Percentiles rank a stretch among this genome's conserved stretches.
Conservation (phyloP, 2,329 filamentous ascomycete species). For the Annulohypoxylon truncatum region DNA sequence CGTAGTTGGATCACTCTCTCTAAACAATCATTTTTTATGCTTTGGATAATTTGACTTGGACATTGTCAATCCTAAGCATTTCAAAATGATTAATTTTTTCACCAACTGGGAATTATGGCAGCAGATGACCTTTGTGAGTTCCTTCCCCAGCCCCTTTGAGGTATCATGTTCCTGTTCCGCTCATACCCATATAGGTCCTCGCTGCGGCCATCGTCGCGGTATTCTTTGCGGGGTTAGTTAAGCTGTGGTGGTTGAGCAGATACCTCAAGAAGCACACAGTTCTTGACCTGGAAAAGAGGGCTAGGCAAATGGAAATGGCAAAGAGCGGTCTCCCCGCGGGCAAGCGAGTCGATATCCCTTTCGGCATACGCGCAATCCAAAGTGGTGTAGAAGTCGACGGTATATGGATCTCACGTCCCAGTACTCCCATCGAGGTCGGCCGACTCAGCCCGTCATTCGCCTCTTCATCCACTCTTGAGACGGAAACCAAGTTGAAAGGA, state of each 20-base stretch:
- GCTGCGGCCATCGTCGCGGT: constrained; percentile 77
- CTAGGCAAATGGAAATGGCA: constrained; percentile 64
- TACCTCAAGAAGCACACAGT: constrained; percentile 67
- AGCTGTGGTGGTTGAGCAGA: constrained; percentile 72
- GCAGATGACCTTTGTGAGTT: constrained; percentile 87
- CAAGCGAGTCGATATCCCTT: constrained; percentile 75
- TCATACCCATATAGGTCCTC: constrained; percentile 69
- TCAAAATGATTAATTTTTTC: constrained; percentile 67
- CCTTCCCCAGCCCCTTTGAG: neutral
- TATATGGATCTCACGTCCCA: constrained; percentile 76
- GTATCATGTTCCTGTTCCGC: constrained; percentile 5
- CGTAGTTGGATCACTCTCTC: constrained; percentile 24
- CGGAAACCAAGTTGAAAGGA: constrained; percentile 42
- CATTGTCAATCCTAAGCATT: constrained; percentile 40
- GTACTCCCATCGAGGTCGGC: constrained; percentile 52
- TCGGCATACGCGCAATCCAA: constrained; percentile 87
- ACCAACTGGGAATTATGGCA: constrained; percentile 83
- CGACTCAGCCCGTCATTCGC: constrained; percentile 40
- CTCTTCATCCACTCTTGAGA: constrained; percentile 42
- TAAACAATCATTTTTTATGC: constrained; percentile 30
- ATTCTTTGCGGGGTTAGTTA: constrained; percentile 74
- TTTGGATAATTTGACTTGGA: constrained; percentile 40
- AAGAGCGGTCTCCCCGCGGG: constrained; percentile 62
- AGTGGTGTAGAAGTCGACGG: constrained; percentile 86
- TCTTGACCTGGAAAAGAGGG: constrained; percentile 74